A percentile compares a stretch with the other conserved stretches of the same genome.
Conservation (phyloP, 331 rosid genomes). For the Stylosanthes scabra region DNA sequence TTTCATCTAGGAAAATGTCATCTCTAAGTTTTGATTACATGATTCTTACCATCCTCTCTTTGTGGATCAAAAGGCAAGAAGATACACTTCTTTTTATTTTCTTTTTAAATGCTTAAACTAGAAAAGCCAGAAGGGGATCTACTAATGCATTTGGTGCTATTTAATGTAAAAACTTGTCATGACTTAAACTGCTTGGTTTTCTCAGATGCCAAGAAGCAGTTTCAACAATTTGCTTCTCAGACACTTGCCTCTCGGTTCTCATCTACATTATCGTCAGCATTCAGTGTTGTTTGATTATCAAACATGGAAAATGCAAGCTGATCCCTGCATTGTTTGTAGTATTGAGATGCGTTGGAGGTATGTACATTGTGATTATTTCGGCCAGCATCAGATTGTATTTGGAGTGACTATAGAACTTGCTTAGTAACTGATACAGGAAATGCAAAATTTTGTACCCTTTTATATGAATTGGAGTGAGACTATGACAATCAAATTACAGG, state of each 20-base stretch:
- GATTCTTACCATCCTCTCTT: neutral
- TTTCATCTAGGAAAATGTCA: neutral
- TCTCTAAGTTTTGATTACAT: neutral
- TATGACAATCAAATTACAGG: constrained; percentile 39
- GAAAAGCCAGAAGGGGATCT: neutral
- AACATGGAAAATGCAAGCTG: constrained; percentile 37
- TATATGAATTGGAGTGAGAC: constrained; percentile 39
- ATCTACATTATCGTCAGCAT: constrained; percentile 85
- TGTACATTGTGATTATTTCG: constrained; percentile 62
- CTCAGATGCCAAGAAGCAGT: constrained; percentile 96
- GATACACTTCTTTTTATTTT: neutral
- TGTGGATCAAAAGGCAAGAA: neutral
- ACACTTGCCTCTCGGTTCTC: constrained; percentile 81
- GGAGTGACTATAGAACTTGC: constrained; percentile 41
- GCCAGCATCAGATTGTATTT: constrained; percentile 41
- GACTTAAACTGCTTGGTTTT: constrained; percentile 32
- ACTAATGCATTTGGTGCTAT: neutral
- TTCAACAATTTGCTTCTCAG: constrained; percentile 91
- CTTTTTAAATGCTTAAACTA: neutral
- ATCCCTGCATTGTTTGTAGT: constrained; percentile 43
- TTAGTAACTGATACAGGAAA: constrained; percentile 38
- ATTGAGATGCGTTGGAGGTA: constrained; percentile 43
- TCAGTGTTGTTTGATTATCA: constrained; percentile 72
- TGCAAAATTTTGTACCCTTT: constrained; percentile 53
- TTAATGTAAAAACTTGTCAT: constrained; percentile 21